Base-by-base conservation (phyloP, 106 monocot species). In the Alisma plantagoaquatica region DNA sequence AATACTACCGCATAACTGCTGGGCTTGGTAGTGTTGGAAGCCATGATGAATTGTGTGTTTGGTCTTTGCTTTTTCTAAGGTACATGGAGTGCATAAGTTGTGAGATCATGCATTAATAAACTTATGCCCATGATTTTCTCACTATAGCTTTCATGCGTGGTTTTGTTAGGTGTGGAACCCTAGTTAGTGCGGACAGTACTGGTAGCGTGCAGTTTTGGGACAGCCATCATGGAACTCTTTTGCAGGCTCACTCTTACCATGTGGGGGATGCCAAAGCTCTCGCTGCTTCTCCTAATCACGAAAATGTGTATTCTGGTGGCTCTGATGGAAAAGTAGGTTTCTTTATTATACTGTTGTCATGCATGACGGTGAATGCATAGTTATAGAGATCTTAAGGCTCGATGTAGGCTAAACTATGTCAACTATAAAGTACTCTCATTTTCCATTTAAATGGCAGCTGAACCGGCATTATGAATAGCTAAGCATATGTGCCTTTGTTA, bases 151-250 rank as follows among this genome's bases (percentile, higher is more conserved):
- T 12, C 46, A 46, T 14, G 27, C 14, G 1, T 41, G 23, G 23
- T 30, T 48, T 24, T 42, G 43, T 49, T 49, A 98, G 96, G 69
- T 76, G 76, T 69, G 89, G 85, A 49, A 85, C 84, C 20, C 67
- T 98, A 55, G 85, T 98, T 22, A 98, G 96, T 67, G 89, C 84
- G 31, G 96, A 98, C 51, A 98, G 96, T 76, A 66, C 78, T 30
- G 96, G 96, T n/a, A 81, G 78, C 35, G 88, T 90, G 29, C 96
- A 88, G 66, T 98, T 98, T 63, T 98, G 96, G 96, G 96, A 98
- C 31, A 89, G 89, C 46, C 51, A 22, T 28, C 57, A 73, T 67
- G 96, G 96, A 49, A 85, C 89, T 14, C 78, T 89, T 70, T 33
- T 90, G 62, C 84, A 85, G 74, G 68, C 64, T 31, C 84, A 85